Evolutionary conservation across 331 rosid species (phyloP), one percentile per base, ranked within the genome.

Genomic region (Prunus yedoensis): DNA sequence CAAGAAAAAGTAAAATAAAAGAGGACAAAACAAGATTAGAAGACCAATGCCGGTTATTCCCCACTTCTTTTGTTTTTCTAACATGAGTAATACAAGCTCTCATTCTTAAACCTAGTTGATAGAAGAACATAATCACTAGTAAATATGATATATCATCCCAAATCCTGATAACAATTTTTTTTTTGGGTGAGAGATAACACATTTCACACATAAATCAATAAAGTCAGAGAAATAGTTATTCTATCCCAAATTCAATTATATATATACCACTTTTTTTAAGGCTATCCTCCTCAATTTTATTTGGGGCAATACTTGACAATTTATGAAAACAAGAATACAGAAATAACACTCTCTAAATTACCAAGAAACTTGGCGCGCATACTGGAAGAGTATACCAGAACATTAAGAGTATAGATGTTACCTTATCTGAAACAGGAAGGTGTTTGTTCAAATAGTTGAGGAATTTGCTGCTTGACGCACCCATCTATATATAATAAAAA

Each of bases 391-490:
- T n/a, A n/a, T n/a, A n/a, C n/a, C n/a, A n/a, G n/a, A n/a, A n/a
- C n/a, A n/a, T n/a, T n/a, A n/a, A n/a, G 49, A 77, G 50, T 51
- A 11, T n/a, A 77, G 80, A 63, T 64, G 71, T 78, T 86, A 95
- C 99, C 99, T 92, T 89, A 74, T 95, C 96, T 70, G 91, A 95
- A 76, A 91, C 97, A 53, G 99, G 98, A 63, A 92, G 85, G 77
- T 88, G 90, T 74, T 88, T 91, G 85, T 87, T 88, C 70, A 95
- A 81, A 63, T 90, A 95, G 85, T 78, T 92, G 60, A 92, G 89
- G 71, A 92, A 90, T 74, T 95, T 95, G 93, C 88, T 90, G 85
- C 97, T 89, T 60, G 98, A 88, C 27, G 99, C 99, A 78, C 98
- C 99, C 81, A 89, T 89, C 99, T 95, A 79, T 66, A 69, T 51